Conservation (phyloP, 495 filamentous ascomycete genomes). For the Schizothecium vesticola region DNA sequence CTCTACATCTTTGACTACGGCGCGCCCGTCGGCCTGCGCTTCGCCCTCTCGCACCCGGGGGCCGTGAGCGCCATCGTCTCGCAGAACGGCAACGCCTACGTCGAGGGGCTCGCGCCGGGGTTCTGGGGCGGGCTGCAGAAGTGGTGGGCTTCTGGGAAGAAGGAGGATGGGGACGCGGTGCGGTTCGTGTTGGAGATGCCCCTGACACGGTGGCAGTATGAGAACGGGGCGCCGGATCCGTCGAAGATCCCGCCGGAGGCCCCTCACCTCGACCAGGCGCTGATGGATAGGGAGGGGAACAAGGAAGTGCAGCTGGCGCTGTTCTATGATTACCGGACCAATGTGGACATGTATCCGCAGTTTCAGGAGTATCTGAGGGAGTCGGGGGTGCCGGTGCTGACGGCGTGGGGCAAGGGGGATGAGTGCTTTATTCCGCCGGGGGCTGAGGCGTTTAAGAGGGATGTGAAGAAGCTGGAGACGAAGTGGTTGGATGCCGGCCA, state of each 20-base stretch:
- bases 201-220: conserved; percentile 52
- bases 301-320: conserved; percentile 54
- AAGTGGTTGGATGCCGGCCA: conserved; percentile 55
- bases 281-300: conserved; percentile 48
- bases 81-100: conserved; percentile 63
- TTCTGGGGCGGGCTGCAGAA: conserved; percentile 51
- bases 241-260: conserved; percentile 44
- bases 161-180: conserved; percentile 36
- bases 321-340: conserved; percentile 53
- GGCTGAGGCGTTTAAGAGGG: conserved; percentile 55
- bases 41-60: conserved; percentile 47
- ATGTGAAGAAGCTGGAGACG: conserved; percentile 48
- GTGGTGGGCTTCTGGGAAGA: conserved; percentile 44
- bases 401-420: conserved; percentile 61
- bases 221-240: conserved; percentile 38
- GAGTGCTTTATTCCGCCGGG: conserved; percentile 51
- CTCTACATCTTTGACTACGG: conserved; percentile 67
- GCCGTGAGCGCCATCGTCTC: conserved; percentile 50
- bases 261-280: conserved; percentile 47
- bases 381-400: conserved; percentile 51
- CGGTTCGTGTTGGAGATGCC: conserved; percentile 38
- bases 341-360: conserved; percentile 49
- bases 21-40: conserved; percentile 50
- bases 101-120: conserved; percentile 47
- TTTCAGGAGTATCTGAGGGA: conserved; percentile 57